Evolutionary conservation across 2,329 filamentous ascomycete genomes (phyloP), one percentile per base, ranked within the genome.

Genomic region (Colletotrichum plurivorum): DNA sequence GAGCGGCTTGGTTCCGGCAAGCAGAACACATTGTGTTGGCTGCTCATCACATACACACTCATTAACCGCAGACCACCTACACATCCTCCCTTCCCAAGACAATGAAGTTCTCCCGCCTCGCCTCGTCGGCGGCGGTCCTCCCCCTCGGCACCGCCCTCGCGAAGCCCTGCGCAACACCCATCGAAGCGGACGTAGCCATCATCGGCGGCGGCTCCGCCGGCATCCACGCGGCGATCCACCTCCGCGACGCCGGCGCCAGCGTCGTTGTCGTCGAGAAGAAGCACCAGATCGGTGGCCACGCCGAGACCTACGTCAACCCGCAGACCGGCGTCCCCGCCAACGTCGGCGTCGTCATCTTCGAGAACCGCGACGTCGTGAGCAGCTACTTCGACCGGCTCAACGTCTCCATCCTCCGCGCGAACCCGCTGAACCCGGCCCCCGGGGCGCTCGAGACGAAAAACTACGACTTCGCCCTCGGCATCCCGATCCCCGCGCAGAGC

Each of bases 191-290:
- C 20, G 70, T 76, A 18, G 67, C 58, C 56, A 73, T 85, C 65
- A 78, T 85, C 45, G 83, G 83, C 45, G 83, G 82, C 3, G 84
- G 84, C 27, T 74, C 79, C 1, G 71, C 75, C 22, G 83, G 83
- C 6, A 81, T 78, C 0, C 79, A 83, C 69, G 75, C 80, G 10
- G 82, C 83, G 5, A 77, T 84, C 48, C 65, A 73, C 7, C 75
- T 86, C 10, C 75, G 77, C 12, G 77, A 84, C 43, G 59, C 74
- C 45, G 77, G 78, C 48, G 76, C 80, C 31, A 79, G 67, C 4
- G 75, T 84, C 20, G 74, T 79, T 2, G 71, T 85, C 1, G 70
- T 85, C 36, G 84, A 86, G 69, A 75, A 76, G 55, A 72, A 81
- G 53, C 58, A 62, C 18, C 59, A 71, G 2, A 73, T 84, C 2